phyloP scores from a whole-genome alignment of 345 rosid genomes.

The Adansonia digitata region DNA sequence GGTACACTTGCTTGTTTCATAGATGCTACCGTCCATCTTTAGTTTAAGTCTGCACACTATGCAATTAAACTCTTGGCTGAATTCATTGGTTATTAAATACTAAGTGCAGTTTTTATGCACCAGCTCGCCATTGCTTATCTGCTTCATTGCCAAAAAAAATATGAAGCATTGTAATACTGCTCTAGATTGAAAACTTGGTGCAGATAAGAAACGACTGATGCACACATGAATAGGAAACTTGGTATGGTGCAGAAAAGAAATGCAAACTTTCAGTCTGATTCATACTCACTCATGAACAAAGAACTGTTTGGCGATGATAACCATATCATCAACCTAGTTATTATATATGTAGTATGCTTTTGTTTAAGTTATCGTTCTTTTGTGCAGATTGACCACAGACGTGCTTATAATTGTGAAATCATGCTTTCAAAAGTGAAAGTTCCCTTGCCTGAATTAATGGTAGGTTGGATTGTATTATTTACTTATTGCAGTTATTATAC shows the following conservation, averaged over 20 bases:
- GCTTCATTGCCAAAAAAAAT: not conserved
- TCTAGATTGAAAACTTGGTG: not conserved
- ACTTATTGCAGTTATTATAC: not conserved
- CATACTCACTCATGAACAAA: not conserved
- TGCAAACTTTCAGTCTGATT: not conserved
- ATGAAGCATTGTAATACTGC: not conserved
- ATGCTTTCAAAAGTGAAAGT: slow-evolving; percentile 98
- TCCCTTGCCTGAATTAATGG: slow-evolving; percentile 81
- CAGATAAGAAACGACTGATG: not conserved
- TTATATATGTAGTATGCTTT: not conserved
- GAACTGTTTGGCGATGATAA: not conserved
- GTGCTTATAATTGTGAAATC: slow-evolving; percentile 95
- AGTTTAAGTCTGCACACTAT: not conserved
- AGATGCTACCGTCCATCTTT: not conserved
- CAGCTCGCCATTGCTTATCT: not conserved
- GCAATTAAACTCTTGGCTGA: not conserved
- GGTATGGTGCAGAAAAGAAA: not conserved
- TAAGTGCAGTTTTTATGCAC: not conserved
- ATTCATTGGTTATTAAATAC: not conserved
- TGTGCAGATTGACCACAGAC: slow-evolving; percentile 85
- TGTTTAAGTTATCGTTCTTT: not conserved
- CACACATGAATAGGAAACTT: not conserved
- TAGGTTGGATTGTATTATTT: slow-evolving; percentile 26
- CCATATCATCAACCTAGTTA: not conserved
- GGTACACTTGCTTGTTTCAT: not conserved